A percentile compares a stretch with the other conserved stretches of the same genome.
Conservation (phyloP, 192 early-diverging fungal genomes). For the Radiomyces spectabilis region DNA sequence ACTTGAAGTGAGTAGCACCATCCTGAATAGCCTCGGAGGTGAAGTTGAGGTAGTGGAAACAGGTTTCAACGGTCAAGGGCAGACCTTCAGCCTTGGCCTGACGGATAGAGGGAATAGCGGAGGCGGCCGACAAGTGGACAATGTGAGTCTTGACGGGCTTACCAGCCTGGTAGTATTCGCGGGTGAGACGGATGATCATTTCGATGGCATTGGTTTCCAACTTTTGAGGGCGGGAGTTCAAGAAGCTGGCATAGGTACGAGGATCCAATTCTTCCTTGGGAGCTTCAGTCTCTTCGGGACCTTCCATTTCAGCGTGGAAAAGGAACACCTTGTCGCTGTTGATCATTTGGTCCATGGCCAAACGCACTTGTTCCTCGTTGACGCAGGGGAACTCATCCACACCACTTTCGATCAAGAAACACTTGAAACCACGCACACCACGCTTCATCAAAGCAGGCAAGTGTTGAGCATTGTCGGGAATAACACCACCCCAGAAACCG, state of each 20-base stretch:
- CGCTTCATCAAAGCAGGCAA: slow-evolving; percentile 53
- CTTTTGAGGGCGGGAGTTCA: slow-evolving; percentile 59
- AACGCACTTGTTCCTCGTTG: slow-evolving; percentile 55
- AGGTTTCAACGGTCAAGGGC: slow-evolving; percentile 74
- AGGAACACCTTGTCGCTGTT: slow-evolving; percentile 45
- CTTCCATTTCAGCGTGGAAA: slow-evolving; percentile 75
- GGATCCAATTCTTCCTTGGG: slow-evolving; percentile 34
- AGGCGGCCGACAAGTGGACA: slow-evolving; percentile 75
- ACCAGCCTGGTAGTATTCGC: slow-evolving; percentile 41
- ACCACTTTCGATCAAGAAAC: slow-evolving; percentile 78
- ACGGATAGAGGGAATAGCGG: slow-evolving; percentile 65
- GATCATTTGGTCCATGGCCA: slow-evolving; percentile 53
- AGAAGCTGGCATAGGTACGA: slow-evolving; percentile 54
- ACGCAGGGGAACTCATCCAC: slow-evolving; percentile 82
- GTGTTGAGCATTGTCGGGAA: slow-evolving; percentile 66
- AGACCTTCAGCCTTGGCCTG: slow-evolving; percentile 61
- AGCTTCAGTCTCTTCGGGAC: slow-evolving; percentile 1
- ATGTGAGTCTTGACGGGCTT: slow-evolving; percentile 69
- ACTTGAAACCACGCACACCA: slow-evolving; percentile 77
- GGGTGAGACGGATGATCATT: slow-evolving; percentile 59
- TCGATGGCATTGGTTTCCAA: slow-evolving; percentile 73
- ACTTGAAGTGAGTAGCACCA: slow-evolving; percentile 75
- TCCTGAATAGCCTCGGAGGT: slow-evolving; percentile 57
- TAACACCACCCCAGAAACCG: slow-evolving; percentile 72
- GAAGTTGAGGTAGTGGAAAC: slow-evolving; percentile 75